Evolutionary conservation across 192 early-diverging fungal species (phyloP).

Genomic region (Umbelopsis vinacea): DNA sequence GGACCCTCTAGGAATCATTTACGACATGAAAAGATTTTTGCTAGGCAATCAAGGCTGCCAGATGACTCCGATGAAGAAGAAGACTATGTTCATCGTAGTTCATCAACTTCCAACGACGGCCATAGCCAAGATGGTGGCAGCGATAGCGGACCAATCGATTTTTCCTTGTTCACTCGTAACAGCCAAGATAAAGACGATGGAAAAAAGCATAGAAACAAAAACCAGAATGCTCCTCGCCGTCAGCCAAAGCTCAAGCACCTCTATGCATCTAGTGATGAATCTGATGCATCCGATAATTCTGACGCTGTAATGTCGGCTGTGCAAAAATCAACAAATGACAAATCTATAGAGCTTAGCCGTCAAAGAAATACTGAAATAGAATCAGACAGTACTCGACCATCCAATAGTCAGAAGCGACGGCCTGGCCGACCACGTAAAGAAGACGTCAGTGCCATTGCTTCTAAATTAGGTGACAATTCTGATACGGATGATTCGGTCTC

Average conservation of each 20-base stretch:
- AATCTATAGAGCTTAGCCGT: neutral
- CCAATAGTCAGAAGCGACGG: slow-evolving; percentile 2
- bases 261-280: slow-evolving; percentile 8
- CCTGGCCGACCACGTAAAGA: slow-evolving; percentile 16
- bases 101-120: neutral
- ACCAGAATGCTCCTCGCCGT: neutral
- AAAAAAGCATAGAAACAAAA: neutral
- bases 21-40: neutral
- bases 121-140: neutral
- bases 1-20: neutral
- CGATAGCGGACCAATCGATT: neutral
- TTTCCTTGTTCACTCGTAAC: neutral
- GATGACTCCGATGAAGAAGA: neutral
- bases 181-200: neutral
- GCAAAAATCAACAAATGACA: neutral
- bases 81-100: neutral
- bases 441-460: neutral
- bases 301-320: neutral
- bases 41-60: neutral
- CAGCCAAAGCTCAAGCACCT: slow-evolving; percentile 7
- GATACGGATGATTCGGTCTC: neutral
- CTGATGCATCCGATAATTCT: neutral
- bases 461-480: neutral
- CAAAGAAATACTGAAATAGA: neutral
- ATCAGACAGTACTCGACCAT: neutral